Evolutionary conservation across 2,329 filamentous ascomycete species (phyloP).

Genomic region (Trichophyton verrucosum): DNA sequence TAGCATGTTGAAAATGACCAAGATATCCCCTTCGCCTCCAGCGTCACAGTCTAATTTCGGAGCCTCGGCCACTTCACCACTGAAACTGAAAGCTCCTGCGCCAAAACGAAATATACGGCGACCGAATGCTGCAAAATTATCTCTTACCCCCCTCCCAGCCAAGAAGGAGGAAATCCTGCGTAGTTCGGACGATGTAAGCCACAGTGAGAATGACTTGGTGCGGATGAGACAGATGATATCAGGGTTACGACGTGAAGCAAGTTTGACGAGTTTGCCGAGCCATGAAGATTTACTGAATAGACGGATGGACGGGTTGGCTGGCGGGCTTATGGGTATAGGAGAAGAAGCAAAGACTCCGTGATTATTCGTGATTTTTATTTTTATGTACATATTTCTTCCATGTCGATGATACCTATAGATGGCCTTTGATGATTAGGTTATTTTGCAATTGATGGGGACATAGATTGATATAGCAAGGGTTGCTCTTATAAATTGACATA

Average conservation of each 20-base stretch:
- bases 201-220: not conserved
- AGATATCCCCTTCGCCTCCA: conserved; percentile 3
- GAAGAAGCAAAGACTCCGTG: conserved; percentile 26
- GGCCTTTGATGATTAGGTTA: not conserved
- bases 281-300: conserved; percentile 45
- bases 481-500: not conserved
- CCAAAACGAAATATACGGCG: not conserved
- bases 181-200: not conserved
- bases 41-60: not conserved
- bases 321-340: conserved; percentile 38
- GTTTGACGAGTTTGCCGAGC: conserved; percentile 42
- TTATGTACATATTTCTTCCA: not conserved
- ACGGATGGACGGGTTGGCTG: conserved; percentile 44
- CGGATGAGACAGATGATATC: conserved; percentile 11
- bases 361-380: not conserved
- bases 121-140: not conserved
- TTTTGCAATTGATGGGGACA: not conserved
- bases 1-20: conserved; percentile 40
- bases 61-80: not conserved
- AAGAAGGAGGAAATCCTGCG: not conserved
- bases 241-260: conserved; percentile 28
- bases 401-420: not conserved
- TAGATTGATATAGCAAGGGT: not conserved
- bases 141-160: not conserved
- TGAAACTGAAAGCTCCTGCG: not conserved